Evolutionary conservation across 352 stramenopile genomes (phyloP), one percentile per base, ranked within the genome.

Genomic region (Globisporangium orthogonon): DNA sequence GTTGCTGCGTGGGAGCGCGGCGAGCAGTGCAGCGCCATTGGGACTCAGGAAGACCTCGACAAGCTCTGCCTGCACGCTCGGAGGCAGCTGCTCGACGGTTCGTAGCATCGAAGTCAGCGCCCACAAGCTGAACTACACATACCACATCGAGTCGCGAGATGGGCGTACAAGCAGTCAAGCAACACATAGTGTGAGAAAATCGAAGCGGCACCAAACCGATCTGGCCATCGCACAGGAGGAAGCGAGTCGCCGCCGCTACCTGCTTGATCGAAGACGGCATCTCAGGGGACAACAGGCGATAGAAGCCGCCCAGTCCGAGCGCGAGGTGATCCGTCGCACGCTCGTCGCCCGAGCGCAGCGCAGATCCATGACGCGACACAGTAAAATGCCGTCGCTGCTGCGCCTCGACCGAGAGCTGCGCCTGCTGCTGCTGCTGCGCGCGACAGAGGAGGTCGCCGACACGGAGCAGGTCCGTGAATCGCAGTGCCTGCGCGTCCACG

Each of bases 191-290:
- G 29, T 47, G 29, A 50, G 52, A 39, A 7, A 23, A 23, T 23
- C 23, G 23, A 23, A 23, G 23, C 23, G 23, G 1, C 23, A 15
- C 9, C 9, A 41, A 6, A 18, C 15, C 5, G 7, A 48, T 17
- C 28, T 23, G 23, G 23, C 47, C 39, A 10, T 35, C 37, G 15
- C 44, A 6, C 17, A 43, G 13, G 29, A n/a, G 5, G 35, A 23
- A 54, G 6, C 17, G 33, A 29, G 7, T 54, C 7, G 5, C 17
- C 9, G n/a, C 4, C 28, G 10, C n/a, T 48, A 79, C 71, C 62
- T 69, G 57, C 56, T 83, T 83, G 35, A 84, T 66, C 2, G 65
- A 66, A 7, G 65, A 56, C 3, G 81, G 78, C 69, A 86, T 78
- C 44, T 84, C 71, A 7, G 76, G 75, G 2, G 78, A 83, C 30